phyloP scores from a whole-genome alignment of 2,329 filamentous ascomycete genomes.

The Verticillium dahliae region DNA sequence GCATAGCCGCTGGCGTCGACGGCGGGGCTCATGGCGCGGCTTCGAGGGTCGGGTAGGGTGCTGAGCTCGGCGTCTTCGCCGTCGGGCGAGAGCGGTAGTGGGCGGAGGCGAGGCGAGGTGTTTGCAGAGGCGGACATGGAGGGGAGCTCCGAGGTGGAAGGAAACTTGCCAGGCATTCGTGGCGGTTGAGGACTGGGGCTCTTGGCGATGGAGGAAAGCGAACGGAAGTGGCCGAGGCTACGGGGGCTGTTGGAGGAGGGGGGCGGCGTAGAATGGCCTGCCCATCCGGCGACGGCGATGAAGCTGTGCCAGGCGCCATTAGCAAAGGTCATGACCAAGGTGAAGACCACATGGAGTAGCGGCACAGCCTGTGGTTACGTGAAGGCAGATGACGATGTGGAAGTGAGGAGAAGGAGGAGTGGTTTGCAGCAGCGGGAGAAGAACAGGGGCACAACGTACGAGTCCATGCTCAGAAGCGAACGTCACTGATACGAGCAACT shows the following conservation, averaged over 20 bases:
- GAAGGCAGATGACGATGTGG: too few species aligned
- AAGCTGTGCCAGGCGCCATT: conserved; percentile 31
- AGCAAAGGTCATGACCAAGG: conserved; percentile 5
- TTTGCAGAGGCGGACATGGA: conserved; percentile 30
- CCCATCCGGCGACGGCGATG: conserved; percentile 47
- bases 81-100: conserved; percentile 30
- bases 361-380: background rate
- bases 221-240: conserved; percentile 43
- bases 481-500: background rate
- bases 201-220: conserved; percentile 44
- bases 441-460: background rate
- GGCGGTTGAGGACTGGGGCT: conserved; percentile 27
- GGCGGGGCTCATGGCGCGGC: conserved; percentile 41
- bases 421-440: background rate
- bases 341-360: background rate
- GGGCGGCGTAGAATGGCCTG: conserved; percentile 33
- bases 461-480: background rate
- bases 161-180: conserved; percentile 28
- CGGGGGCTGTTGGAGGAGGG: conserved; percentile 11
- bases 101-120: conserved; percentile 22
- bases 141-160: conserved; percentile 28
- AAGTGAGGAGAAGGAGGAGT: background rate
- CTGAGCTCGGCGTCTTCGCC: conserved; percentile 57
- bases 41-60: conserved; percentile 61
- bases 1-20: conserved; percentile 26